Evolutionary conservation across 1,284 basidiomycete species (phyloP).

Genomic region (Apiotrichum akiyoshidainum): DNA sequence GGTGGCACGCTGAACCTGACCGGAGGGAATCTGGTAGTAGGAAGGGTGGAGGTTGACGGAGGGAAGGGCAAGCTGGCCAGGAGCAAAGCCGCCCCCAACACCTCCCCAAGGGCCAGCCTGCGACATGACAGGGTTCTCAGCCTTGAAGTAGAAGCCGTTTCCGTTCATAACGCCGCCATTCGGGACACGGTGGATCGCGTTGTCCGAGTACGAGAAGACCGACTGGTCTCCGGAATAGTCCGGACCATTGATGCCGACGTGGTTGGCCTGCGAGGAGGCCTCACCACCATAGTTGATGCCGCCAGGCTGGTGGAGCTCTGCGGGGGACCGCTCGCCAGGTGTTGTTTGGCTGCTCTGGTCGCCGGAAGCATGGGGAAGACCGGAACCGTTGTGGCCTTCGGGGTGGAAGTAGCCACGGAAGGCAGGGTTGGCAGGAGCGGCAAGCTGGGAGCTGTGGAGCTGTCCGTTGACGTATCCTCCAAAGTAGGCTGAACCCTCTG

Average conservation of each 20-base stretch:
- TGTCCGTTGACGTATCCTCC: conserved; percentile 31
- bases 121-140: conserved; percentile 9
- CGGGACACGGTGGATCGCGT: conserved; percentile 17
- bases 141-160: conserved; percentile 18
- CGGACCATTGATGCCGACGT: conserved; percentile 6
- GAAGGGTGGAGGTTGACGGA: conserved; percentile 20
- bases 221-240: conserved; percentile 10
- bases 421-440: conserved; percentile 1
- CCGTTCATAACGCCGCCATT: conserved; percentile 18
- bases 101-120: conserved; percentile 12
- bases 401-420: conserved; percentile 20
- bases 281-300: conserved; percentile 7
- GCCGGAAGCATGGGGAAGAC: conserved; percentile 3
- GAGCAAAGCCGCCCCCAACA: conserved; percentile 30
- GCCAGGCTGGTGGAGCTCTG: conserved; percentile 6
- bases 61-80: conserved; percentile 31
- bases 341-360: conserved; percentile 3
- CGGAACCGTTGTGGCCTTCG: conserved; percentile 5
- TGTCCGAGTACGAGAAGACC: conserved; percentile 20
- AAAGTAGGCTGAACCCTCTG: conserved; percentile 39
- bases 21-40: conserved; percentile 12
- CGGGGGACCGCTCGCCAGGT: conserved; percentile 5
- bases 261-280: conserved; percentile 5
- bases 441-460: conserved; percentile 20
- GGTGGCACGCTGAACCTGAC: conserved; percentile 2